Evolutionary conservation across 2,329 filamentous ascomycete genomes (phyloP).

Genomic region (Beauveria bassiana): DNA sequence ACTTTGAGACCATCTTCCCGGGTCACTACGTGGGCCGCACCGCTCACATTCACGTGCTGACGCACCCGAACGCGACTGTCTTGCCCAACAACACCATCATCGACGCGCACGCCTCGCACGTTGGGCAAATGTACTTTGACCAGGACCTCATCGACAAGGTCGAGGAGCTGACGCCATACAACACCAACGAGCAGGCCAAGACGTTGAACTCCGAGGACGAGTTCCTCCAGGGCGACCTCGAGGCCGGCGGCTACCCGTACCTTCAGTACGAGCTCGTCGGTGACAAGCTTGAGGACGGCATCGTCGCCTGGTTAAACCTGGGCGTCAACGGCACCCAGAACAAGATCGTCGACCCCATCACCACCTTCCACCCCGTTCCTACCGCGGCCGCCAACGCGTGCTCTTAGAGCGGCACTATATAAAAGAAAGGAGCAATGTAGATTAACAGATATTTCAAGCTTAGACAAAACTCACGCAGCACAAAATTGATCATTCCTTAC

Average conservation of each 20-base stretch:
- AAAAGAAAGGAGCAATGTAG: background rate
- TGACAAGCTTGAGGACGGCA: slow-evolving; percentile 40
- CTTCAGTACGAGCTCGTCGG: slow-evolving; percentile 51
- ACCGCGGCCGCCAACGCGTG: background rate
- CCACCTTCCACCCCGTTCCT: slow-evolving; percentile 7
- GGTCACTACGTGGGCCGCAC: slow-evolving; percentile 35
- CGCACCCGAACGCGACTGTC: slow-evolving; percentile 25
- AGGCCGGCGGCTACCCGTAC: slow-evolving; percentile 47
- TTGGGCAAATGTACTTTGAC: slow-evolving; percentile 58
- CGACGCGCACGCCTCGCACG: slow-evolving; percentile 43
- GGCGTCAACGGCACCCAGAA: slow-evolving; percentile 32
- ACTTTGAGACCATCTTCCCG: slow-evolving; percentile 36
- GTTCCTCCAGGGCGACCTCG: slow-evolving; percentile 38
- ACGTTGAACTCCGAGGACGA: slow-evolving; percentile 44
- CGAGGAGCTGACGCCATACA: slow-evolving; percentile 38
- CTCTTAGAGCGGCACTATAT: background rate
- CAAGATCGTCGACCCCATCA: background rate
- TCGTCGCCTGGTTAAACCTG: slow-evolving; percentile 47
- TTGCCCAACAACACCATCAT: slow-evolving; percentile 43
- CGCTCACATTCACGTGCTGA: slow-evolving; percentile 33
- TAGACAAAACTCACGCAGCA: background rate
- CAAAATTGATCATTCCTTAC: background rate
- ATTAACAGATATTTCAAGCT: background rate
- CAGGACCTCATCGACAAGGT: slow-evolving; percentile 44
- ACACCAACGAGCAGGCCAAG: slow-evolving; percentile 31